Evolutionary conservation across 495 filamentous ascomycete genomes (phyloP), one percentile per base, ranked within the genome.

Genomic region (Penicillium cataractarum): DNA sequence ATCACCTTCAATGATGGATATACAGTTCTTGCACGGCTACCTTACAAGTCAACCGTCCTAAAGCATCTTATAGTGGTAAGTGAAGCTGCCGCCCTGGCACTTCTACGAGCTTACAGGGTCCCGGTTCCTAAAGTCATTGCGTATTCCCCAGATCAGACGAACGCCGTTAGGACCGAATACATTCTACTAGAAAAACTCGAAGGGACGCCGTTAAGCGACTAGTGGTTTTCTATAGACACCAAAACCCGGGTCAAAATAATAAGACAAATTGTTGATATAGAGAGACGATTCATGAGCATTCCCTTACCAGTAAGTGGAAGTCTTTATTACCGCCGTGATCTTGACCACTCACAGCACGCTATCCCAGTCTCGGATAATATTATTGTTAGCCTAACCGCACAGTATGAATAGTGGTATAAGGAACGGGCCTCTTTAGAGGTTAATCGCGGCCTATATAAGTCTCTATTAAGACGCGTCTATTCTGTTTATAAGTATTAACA

Each of bases 31-130:
- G 66, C 70, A 31, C 58, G 70, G 22, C 46, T 76, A 6, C 75
- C 74, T 0, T 76, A 70, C 53, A 60, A 55, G n/a, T 50, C 53
- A 2, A 73, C 72, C 21, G 64, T 63, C 6, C 74, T 73, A 9
- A 73, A 72, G 57, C 46, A 66, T 50, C 52, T 67, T 42, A 53
- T 67, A 19, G 67, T 72, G 3, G 74, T 71, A 5, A 78, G 76
- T 65, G 75, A 80, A 50, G 77, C 71, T 32, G 74, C 76, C 0
- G 78, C 76, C 22, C 65, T 80, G 50, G 67, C 62, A 21, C 70
- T 71, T 61, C 67, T 77, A 10, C 60, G 21, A 27, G 40, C 64
- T 29, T 51, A 71, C 39, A 63, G 69, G 12, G 58, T 77, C 27
- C 77, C 74, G 10, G 75, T 70, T 27, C 71, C 71, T 17, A 59